A percentile compares a stretch with the other conserved stretches of the same genome.
Conservation (phyloP, 1,284 basidiomycete species). For the Leccinum solheimii region DNA sequence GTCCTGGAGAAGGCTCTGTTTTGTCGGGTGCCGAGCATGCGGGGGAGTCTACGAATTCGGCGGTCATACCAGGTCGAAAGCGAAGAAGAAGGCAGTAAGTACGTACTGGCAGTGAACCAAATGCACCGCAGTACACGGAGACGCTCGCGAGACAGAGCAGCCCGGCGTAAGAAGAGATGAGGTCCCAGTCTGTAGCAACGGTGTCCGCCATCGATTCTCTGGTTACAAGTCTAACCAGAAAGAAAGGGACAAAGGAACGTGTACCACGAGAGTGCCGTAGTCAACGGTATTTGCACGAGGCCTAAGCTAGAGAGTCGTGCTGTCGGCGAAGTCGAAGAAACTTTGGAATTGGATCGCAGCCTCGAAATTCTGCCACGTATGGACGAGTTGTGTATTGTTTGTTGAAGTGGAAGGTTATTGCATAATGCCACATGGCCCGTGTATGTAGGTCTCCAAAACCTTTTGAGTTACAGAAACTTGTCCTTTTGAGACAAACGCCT, state of each 20-base stretch:
- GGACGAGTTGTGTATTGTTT: slow-evolving; percentile 22
- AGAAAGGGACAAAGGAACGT: slow-evolving; percentile 9
- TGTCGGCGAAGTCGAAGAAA: background rate
- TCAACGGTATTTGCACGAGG: background rate
- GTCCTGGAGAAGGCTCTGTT: slow-evolving; percentile 21
- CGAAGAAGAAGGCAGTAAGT: background rate
- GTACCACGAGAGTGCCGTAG: background rate
- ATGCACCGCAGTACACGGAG: slow-evolving; percentile 68
- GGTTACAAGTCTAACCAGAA: background rate
- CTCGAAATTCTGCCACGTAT: background rate
- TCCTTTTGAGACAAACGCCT: background rate
- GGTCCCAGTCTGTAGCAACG: slow-evolving; percentile 48
- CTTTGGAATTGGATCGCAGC: background rate
- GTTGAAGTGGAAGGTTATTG: background rate
- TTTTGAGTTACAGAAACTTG: background rate
- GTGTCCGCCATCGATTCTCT: slow-evolving; percentile 17
- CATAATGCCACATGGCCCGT: background rate
- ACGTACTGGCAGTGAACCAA: slow-evolving; percentile 65
- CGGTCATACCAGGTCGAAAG: background rate
- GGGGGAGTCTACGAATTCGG: slow-evolving; percentile 14
- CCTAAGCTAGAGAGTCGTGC: background rate
- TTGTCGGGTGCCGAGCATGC: background rate
- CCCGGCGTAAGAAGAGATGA: slow-evolving; percentile 66
- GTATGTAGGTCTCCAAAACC: too few relatives aligned
- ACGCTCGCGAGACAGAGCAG: slow-evolving; percentile 58